phyloP scores from a whole-genome alignment of 352 stramenopile species.

The Phytophthora hybrid region DNA sequence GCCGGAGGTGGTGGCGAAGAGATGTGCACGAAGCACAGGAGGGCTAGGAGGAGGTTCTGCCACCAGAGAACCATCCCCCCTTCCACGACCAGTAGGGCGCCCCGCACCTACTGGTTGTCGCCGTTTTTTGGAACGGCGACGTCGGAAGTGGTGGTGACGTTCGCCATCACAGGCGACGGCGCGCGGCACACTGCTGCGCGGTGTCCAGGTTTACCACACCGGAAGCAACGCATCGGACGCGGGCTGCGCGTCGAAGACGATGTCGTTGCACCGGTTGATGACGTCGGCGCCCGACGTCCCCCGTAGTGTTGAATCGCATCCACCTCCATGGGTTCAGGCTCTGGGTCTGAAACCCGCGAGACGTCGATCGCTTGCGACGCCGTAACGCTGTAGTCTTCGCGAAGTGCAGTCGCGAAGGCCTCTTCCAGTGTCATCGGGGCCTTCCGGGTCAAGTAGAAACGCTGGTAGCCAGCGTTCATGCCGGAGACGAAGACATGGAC shows the following conservation, averaged over 20 bases:
- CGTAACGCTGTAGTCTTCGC: constrained; percentile 30
- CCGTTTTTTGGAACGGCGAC: constrained; percentile 10
- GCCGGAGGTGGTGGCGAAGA: constrained; percentile 24
- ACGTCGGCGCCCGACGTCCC: neutral
- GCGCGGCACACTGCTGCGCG: constrained; percentile 21
- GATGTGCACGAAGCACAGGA: constrained; percentile 5
- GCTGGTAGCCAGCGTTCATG: neutral
- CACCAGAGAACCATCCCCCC: too few species aligned
- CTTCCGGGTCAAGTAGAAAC: constrained; percentile 30
- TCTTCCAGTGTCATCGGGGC: constrained; percentile 10
- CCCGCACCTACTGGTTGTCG: constrained; percentile 20
- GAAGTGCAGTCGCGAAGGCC: constrained; percentile 19
- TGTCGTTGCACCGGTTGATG: neutral
- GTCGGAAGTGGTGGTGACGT: neutral
- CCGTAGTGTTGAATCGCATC: constrained; percentile 17
- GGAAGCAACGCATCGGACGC: constrained; percentile 14
- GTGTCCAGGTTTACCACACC: constrained; percentile 13
- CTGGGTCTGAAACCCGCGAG: neutral
- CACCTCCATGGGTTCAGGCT: constrained; percentile 25
- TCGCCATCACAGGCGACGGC: constrained; percentile 4
- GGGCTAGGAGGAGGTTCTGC: too few species aligned
- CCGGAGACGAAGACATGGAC: constrained; percentile 25
- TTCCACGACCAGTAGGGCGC: too few species aligned
- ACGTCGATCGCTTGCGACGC: neutral
- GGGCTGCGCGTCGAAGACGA: too few species aligned